phyloP scores from a whole-genome alignment of 2,329 filamentous ascomycete genomes.

The Colletotrichum horii region DNA sequence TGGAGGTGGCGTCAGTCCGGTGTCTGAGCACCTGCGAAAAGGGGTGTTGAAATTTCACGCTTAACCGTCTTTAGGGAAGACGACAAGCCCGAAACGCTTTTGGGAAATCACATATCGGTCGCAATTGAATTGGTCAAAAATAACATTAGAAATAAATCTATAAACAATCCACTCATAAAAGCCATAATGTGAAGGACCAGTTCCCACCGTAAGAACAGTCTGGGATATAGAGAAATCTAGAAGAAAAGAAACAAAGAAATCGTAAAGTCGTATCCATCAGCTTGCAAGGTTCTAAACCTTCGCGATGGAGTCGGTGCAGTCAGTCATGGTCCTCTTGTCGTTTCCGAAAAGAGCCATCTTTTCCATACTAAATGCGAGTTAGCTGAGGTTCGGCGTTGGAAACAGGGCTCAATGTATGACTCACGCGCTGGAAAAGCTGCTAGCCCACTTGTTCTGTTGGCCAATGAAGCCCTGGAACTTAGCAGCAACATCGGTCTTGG shows the following conservation, averaged over 20 bases:
- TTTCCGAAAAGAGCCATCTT: conserved; percentile 60
- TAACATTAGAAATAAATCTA: not conserved
- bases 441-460: conserved; percentile 33
- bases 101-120: not conserved
- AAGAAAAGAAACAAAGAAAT: not conserved
- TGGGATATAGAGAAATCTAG: not conserved
- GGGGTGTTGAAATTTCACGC: not conserved
- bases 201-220: too few relatives aligned
- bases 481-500: conserved; percentile 39
- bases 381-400: conserved; percentile 48
- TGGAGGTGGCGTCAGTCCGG: not conserved
- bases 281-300: not conserved
- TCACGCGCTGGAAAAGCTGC: not conserved
- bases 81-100: not conserved
- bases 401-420: conserved; percentile 45
- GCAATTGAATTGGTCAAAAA: not conserved
- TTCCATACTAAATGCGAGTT: not conserved
- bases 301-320: conserved; percentile 46
- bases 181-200: not conserved
- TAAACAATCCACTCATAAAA: not conserved
- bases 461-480: conserved; percentile 40
- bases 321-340: conserved; percentile 58
- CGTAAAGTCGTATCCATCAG: not conserved
- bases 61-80: not conserved
- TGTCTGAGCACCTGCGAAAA: not conserved